Evolutionary conservation across 805 yeast genomes (phyloP), one percentile per base, ranked within the genome.

Genomic region (Candida maris): DNA sequence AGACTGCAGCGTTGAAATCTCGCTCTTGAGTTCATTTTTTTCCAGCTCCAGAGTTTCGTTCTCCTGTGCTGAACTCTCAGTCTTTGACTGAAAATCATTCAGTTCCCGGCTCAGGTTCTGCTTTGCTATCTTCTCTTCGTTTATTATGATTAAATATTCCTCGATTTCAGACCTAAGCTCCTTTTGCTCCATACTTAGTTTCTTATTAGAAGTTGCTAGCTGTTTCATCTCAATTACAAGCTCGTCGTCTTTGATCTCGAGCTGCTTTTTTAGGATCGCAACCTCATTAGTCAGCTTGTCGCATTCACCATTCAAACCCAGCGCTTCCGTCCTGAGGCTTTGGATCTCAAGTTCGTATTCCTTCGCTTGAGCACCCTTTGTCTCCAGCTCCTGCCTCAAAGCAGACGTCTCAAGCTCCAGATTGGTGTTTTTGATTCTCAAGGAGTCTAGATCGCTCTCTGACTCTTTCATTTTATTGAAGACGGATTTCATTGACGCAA

Each of bases 381-480:
- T 6, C 52, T 61, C 17, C 55, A 32, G 1, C 51, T 41, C 6
- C 59, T 70, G 15, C 62, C 49, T 35, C 54, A 28, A 28, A 17
- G 31, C 7, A 8, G 61, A 19, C 48, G 57, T 47, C 56, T 67
- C 46, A 62, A 44, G 21, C 56, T 59, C 12, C 57, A 14, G 57
- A 62, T 62, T 57, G 68, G 61, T 69, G 16, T 72, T 56, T 30
- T 63, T 65, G 13, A 68, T 73, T 45, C 75, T 74, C 1, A 74
- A 67, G 4, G 62, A 64, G 27, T 74, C 85, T 14, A 85, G 62
- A 46, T 82, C 85, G 3, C 57, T 61, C 51, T 83, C 81, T 0
- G 86, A 65, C 39, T 75, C 81, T 52, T 83, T 81, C 85, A 83
- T 81, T 45, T 84, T 83, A 26, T 64, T 68, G 57, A 84, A 84